Base-by-base conservation (phyloP, 2,329 filamentous ascomycete species). In the Fusarium guadeloupense region DNA sequence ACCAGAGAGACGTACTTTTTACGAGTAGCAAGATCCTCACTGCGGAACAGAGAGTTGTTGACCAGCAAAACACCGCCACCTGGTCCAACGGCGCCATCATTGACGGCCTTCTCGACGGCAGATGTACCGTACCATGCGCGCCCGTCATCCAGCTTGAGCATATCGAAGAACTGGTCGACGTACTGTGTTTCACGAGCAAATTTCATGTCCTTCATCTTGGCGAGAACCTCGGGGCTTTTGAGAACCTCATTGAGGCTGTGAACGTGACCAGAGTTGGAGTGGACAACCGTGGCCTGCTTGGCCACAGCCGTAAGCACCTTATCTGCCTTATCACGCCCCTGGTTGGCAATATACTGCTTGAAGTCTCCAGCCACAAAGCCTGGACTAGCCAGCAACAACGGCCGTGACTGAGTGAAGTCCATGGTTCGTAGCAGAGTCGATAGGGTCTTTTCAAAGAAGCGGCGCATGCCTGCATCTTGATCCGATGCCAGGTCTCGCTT, bases 191-290 rank as follows among this genome's bases (percentile, higher is more conserved):
- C 93, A 57, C 88, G 86, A 4, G 91, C 89, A 72, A 95, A 97
- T 70, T 94, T 95, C 63, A 93, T 95, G 72, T 97, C 88, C 58
- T 89, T 88, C 69, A 98, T 86, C 63, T 90, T 89, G 2, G 85
- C 83, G 44, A 89, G 83, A 9, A 97, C 91, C 51, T 92, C 89
- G 2, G 89, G 87, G 44, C 89, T 93, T 70, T 91, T 89, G 41
- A 99, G 84, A 1, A 97, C 89, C 75, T 98, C 93, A 67, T 92
- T 90, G 23, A 99, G 82, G 39, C 90, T 90, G 77, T 98, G 92
- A 14, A 97, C 78, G 72, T 97, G 91, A 0, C 92, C 93, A 0
- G 92, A 91, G 50, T 90, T 91, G 13, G 91, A 88, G 74, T 97
- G 93, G 9, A 96, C 90, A 17, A 97, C 86, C 1, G 87, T 87